A percentile compares a stretch with the other conserved stretches of the same genome.
These are phyloP conservation scores for Coccomyxa sp. DNA, from an alignment of 139 green algal genomes.

Conservation along the genomic window DNA sequence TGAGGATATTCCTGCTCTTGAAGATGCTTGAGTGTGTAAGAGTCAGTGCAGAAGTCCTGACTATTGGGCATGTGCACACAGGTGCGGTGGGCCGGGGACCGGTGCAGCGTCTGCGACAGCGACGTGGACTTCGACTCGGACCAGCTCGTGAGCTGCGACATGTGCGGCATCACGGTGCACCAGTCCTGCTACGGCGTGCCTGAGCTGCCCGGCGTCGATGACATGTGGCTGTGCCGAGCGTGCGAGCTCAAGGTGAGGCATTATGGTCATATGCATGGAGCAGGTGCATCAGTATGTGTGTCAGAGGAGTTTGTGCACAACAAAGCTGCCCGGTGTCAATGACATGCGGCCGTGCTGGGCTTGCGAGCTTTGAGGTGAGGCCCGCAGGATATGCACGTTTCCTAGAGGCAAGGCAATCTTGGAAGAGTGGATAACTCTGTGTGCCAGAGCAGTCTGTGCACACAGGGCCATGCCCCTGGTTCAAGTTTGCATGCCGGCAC, in stretches of 20 bases:
- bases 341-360: constrained; percentile 83
- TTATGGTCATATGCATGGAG: not conserved
- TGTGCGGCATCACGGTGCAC: constrained; percentile 84
- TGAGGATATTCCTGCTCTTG: no score
- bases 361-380: constrained; percentile 67
- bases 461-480: no score
- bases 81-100: constrained; percentile 46
- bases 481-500: no score
- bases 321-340: constrained; percentile 58
- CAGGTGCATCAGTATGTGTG: not conserved
- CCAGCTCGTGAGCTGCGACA: constrained; percentile 82
- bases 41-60: no score
- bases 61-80: constrained; percentile 6
- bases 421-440: no score
- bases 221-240: constrained; percentile 83
- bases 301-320: no score
- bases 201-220: constrained; percentile 63
- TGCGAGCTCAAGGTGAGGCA: constrained; percentile 57
- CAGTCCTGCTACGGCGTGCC: constrained; percentile 90
- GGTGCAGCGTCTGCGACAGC: constrained; percentile 80
- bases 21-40: no score
- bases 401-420: no score
- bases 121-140: constrained; percentile 90
- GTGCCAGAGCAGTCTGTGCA: no score
- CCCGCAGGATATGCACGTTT: no score